Evolutionary conservation across 176 grass and related monocot genomes (phyloP), one percentile per base, ranked within the genome.

Genomic region (Hsuehochloa calcarea): DNA sequence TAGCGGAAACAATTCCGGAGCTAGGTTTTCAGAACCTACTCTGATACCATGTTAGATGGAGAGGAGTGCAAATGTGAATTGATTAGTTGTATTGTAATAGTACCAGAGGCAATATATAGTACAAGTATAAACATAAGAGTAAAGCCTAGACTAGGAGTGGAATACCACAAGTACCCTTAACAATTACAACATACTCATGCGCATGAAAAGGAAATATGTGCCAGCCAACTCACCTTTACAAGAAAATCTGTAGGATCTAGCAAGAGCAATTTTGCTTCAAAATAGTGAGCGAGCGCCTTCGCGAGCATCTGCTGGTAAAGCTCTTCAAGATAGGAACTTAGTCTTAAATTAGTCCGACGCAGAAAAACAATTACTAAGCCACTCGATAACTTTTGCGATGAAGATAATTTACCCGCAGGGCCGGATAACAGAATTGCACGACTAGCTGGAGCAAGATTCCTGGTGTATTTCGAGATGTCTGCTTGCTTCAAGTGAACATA

Each of bases 241-340:
- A 91, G 92, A 63, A 95, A 98, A 89, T 94, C 91, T 34, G 88
- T 95, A 83, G 90, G 89, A 87, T 95, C 96, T 47, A 98, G 91
- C 86, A 98, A 84, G 37, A 98, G 80, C 41, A 95, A 84, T 78
- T 95, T 98, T 0, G 96, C 90, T 69, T 98, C 88, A 45, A 92
- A 98, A 64, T 92, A 92, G 78, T 98, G 91, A 5, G 96, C 93
- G 31, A 98, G 91, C 22, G 96, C 93, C 78, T 92, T 98, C 0
- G 93, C 93, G 59, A 98, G 96, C 93, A 95, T 94, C 84, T 98
- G 96, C 87, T 98, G 93, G 84, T 98, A 98, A 86, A 95, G 88
- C 80, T 98, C 96, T 98, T 90, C 81, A 90, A 81, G 68, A 72
- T 23, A 79, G 43, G 49, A 74, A 51, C 37, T 86, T 56, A 50